Evolutionary conservation across 148 eudicot species (phyloP).

Genomic region (Cornus florida): DNA sequence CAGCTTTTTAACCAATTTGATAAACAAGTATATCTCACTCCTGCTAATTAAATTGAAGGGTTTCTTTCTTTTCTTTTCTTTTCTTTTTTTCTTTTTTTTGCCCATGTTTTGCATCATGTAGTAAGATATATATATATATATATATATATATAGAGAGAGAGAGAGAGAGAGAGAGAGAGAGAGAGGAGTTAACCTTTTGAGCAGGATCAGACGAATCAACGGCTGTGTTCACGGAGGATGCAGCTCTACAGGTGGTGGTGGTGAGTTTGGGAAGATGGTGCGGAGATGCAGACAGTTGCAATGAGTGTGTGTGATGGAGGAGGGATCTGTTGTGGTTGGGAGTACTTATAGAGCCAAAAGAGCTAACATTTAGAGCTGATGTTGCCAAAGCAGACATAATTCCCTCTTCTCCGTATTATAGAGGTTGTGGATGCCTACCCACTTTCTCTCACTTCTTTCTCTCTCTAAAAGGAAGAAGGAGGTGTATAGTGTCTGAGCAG

Average conservation of each 20-base stretch:
- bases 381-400: conserved; percentile 33
- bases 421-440: not conserved
- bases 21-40: too few species aligned
- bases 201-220: conserved; percentile 42
- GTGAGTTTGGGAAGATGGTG: conserved; percentile 9
- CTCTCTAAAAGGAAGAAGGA: not conserved
- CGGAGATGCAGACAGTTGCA: conserved; percentile 15
- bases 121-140: too few species aligned
- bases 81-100: not conserved
- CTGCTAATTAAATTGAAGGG: too few species aligned
- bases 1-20: too few species aligned
- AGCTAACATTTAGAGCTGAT: conserved; percentile 24
- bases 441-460: not conserved
- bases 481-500: not conserved
- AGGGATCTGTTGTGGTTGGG: conserved; percentile 12
- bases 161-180: not conserved
- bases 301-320: conserved; percentile 7
- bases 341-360: conserved; percentile 9
- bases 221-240: conserved; percentile 29
- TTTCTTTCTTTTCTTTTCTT: too few species aligned
- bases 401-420: not conserved
- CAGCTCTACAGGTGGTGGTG: conserved; percentile 19
- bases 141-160: too few species aligned
- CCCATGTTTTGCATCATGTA: not conserved
- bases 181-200: conserved; percentile 31